These are phyloP conservation scores for Euptelea pleiosperma DNA, from an alignment of 164 flowering plant species.

Conservation along the genomic window DNA sequence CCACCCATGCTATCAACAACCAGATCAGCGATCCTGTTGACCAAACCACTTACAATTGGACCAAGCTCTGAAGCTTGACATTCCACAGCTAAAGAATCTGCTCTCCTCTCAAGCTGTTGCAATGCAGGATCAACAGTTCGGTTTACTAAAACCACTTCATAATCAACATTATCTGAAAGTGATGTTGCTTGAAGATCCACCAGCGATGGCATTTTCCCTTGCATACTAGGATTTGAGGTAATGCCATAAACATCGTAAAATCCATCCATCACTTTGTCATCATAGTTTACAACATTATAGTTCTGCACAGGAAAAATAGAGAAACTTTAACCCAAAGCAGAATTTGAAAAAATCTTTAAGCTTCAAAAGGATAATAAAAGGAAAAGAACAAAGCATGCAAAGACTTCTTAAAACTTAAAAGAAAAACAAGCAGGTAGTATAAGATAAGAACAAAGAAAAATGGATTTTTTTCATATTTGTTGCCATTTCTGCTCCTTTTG, in stretches of 20 bases:
- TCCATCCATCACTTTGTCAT: slow-evolving; percentile 84
- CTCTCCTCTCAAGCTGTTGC: slow-evolving; percentile 69
- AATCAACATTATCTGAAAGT: slow-evolving; percentile 49
- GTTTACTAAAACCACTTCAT: slow-evolving; percentile 83
- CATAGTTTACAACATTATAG: slow-evolving; percentile 76
- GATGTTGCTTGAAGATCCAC: slow-evolving; percentile 73
- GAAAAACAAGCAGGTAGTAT: too few species aligned
- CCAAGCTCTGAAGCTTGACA: slow-evolving; percentile 37
- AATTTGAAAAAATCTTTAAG: not conserved
- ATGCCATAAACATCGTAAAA: slow-evolving; percentile 87
- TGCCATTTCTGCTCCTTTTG: too few species aligned
- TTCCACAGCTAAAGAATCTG: slow-evolving; percentile 40
- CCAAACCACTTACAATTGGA: slow-evolving; percentile 49
- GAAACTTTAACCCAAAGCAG: not conserved
- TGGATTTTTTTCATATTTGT: too few species aligned
- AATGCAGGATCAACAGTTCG: slow-evolving; percentile 60
- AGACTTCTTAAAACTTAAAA: too few species aligned
- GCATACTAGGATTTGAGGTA: slow-evolving; percentile 39
- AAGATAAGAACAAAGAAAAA: too few species aligned
- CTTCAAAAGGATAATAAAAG: not conserved
- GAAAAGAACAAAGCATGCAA: too few species aligned
- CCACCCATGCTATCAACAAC: slow-evolving; percentile 95
- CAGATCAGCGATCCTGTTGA: slow-evolving; percentile 78
- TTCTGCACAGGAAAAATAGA: slow-evolving; percentile 52
- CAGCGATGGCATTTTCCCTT: slow-evolving; percentile 72